phyloP scores from a whole-genome alignment of 805 yeast species.

The Ogataea methylovora region DNA sequence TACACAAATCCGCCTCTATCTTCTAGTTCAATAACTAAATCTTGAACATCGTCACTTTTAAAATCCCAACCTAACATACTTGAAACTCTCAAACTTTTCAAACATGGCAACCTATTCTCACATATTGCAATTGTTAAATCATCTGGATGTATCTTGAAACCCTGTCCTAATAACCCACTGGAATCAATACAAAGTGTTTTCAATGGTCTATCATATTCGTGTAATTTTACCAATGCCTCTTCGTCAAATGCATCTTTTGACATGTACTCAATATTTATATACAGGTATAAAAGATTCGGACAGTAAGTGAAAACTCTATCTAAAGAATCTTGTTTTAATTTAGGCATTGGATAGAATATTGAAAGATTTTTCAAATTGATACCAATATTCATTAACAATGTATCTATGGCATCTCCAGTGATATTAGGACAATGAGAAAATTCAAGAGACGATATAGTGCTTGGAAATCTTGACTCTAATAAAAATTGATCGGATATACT shows the following conservation, averaged over 20 bases:
- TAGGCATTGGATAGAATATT: constrained; percentile 86
- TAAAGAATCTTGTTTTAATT: constrained; percentile 56
- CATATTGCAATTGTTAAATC: constrained; percentile 79
- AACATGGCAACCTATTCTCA: constrained; percentile 66
- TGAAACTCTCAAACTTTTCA: constrained; percentile 60
- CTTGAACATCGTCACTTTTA: constrained; percentile 49
- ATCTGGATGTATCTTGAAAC: constrained; percentile 77
- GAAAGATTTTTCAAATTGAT: constrained; percentile 51
- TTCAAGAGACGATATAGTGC: constrained; percentile 60
- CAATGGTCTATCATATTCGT: constrained; percentile 35
- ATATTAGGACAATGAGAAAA: constrained; percentile 84
- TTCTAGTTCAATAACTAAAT: constrained; percentile 61
- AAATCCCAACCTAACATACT: constrained; percentile 84
- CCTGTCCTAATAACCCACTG: constrained; percentile 81
- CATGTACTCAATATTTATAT: constrained; percentile 75
- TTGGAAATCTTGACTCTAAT: constrained; percentile 61
- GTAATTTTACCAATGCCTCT: constrained; percentile 30
- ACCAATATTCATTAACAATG: constrained; percentile 59
- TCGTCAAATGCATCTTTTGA: constrained; percentile 45
- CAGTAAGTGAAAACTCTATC: constrained; percentile 72
- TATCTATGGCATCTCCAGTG: constrained; percentile 55
- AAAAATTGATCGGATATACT: constrained; percentile 83
- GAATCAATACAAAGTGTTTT: constrained; percentile 65
- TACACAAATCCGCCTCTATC: constrained; percentile 75
- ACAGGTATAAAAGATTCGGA: constrained; percentile 58